Evolutionary conservation across 1,284 basidiomycete species (phyloP).

Genomic region (Cutaneotrichosporon dermatis): DNA sequence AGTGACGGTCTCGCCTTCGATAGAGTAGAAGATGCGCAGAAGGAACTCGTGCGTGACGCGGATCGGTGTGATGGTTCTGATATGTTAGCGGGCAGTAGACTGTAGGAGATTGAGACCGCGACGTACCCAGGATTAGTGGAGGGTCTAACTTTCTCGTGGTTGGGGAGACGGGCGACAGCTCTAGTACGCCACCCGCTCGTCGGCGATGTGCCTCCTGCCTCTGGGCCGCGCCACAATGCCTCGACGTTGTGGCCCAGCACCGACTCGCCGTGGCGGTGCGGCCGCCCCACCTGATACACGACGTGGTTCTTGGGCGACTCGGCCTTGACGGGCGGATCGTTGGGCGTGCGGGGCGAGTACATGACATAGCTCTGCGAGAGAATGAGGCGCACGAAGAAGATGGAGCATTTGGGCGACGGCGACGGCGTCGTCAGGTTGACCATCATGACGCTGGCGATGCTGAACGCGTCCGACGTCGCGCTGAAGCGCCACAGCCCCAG

Average conservation of each 20-base stretch:
- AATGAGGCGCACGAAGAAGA: constrained; percentile 44
- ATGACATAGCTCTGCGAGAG: constrained; percentile 39
- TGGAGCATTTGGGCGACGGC: constrained; percentile 35
- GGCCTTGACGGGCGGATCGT: constrained; percentile 30
- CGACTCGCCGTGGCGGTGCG: constrained; percentile 28
- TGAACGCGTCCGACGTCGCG: constrained; percentile 42
- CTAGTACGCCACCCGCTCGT: constrained; percentile 30
- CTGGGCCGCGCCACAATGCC: constrained; percentile 38
- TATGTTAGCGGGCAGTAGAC: neutral
- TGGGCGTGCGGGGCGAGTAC: constrained; percentile 40
- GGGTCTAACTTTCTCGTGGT: constrained; percentile 46
- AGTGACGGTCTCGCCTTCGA: constrained; percentile 35
- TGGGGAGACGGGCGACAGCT: constrained; percentile 41
- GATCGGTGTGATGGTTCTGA: constrained; percentile 42
- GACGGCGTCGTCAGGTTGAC: constrained; percentile 32
- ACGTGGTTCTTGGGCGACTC: constrained; percentile 34
- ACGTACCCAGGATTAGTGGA: constrained; percentile 43
- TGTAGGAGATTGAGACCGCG: too few species aligned
- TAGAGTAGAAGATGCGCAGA: constrained; percentile 45
- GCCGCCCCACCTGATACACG: constrained; percentile 38
- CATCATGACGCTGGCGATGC: constrained; percentile 39
- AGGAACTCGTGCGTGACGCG: constrained; percentile 41
- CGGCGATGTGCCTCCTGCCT: constrained; percentile 24
- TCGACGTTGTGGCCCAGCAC: constrained; percentile 28
- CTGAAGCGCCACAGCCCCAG: constrained; percentile 42